Evolutionary conservation across 225 moss, liverwort and hornwort species (phyloP).

Genomic region (Thuidium tamariscinum): DNA sequence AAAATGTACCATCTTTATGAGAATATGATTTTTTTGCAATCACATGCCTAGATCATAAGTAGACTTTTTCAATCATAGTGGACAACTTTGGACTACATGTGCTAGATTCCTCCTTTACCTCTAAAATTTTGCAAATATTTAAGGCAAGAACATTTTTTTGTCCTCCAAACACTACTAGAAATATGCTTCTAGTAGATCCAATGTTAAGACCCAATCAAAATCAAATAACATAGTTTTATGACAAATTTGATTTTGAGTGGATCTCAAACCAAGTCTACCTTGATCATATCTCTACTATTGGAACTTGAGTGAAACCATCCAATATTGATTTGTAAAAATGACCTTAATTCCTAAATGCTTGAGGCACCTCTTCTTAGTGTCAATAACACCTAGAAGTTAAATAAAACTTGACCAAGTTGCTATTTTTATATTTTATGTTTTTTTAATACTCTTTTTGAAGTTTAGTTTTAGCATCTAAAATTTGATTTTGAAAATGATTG

Average conservation of each 20-base stretch:
- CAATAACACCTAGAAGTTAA: too few relatives aligned
- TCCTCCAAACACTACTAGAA: background rate
- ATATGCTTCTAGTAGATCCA: accelerated
- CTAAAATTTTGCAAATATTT: background rate
- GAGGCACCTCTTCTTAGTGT: too few relatives aligned
- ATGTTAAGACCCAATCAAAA: too few relatives aligned
- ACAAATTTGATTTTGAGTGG: accelerated
- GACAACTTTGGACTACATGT: accelerated
- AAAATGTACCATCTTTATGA: accelerated
- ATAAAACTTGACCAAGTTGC: too few relatives aligned
- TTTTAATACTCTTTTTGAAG: too few relatives aligned
- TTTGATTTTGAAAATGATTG: too few relatives aligned
- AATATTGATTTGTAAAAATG: background rate
- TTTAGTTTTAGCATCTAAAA: too few relatives aligned
- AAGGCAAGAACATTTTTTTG: accelerated
- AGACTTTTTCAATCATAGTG: accelerated
- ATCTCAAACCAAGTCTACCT: accelerated
- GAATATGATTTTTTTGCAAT: background rate
- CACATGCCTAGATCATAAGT: too few relatives aligned
- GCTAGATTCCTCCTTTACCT: background rate
- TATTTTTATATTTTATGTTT: too few relatives aligned
- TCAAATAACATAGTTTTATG: too few relatives aligned
- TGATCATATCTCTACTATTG: background rate
- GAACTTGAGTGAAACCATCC: background rate
- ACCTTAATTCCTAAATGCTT: too few relatives aligned